Base-by-base conservation (phyloP, 2,329 filamentous ascomycete species). In the Beauveria sp. region DNA sequence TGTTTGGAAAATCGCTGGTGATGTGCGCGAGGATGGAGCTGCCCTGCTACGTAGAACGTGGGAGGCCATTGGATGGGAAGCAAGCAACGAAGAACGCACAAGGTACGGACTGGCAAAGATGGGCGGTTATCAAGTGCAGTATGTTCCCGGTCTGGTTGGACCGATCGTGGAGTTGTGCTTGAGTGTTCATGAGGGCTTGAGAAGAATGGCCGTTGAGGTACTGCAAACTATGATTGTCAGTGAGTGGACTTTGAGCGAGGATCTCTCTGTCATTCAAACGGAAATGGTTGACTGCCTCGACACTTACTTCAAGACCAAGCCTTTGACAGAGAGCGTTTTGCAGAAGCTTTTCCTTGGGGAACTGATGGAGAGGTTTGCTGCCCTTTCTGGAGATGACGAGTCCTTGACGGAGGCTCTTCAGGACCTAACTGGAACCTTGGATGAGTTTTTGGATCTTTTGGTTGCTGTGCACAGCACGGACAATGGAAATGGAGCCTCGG, bases 1-100 rank as follows among this genome's bases (percentile, higher is more conserved):
- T 1, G 93, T 98, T 1, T 99, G 96, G 95, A 99, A 98, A 77
- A 97, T 99, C 71, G 95, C 93, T 4, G 95, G 95, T 6, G 96
- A 99, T 75, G 91, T 99, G 56, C 85, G 95, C 61, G 93, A 98
- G 72, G 84, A 91, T 66, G 95, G 96, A 18, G 93, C 95, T 4
- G 90, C 93, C 56, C 79, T 99, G 9, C 78, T 99, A 40, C 86
- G 89, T 63, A 84, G 86, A 30, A 93, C 89, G 6, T 99, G 95
- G 95, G 91, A 96, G 70, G 90, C 92, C 20, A 96, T 99, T 64
- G 95, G 96, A 14, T 99, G 95, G 95, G 93, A 99, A 68, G 91
- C 91, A 0, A 90, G 83, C 38, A 74, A 81, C 1, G 93, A 98
- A 63, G 93, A 97, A 71, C 83, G 85, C 65, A 79, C 82, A 61